Percentiles rank a stretch among this genome's conserved stretches.
phyloP scores from a whole-genome alignment of 495 filamentous ascomycete genomes.

The Tuber magnatum region DNA sequence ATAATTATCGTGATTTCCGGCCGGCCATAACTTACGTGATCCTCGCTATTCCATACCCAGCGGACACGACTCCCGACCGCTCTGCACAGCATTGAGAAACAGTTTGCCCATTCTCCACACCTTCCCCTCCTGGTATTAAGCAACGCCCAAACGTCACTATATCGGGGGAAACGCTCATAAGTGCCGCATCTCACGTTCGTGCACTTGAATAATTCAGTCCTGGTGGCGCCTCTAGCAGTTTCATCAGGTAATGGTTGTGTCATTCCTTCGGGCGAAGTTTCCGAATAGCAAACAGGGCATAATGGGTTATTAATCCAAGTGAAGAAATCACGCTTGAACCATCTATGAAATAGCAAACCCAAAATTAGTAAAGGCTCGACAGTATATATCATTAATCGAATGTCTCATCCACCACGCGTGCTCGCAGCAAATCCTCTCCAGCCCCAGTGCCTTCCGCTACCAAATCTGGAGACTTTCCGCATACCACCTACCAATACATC shows the following conservation, averaged over 20 bases:
- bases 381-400: neutral
- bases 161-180: constrained; percentile 86
- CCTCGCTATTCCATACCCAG: constrained; percentile 98
- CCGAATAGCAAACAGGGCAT: constrained; percentile 69
- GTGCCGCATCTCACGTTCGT: constrained; percentile 58
- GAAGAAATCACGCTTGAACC: constrained; percentile 95
- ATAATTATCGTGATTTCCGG: neutral
- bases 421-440: neutral
- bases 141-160: constrained; percentile 91
- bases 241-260: constrained; percentile 82
- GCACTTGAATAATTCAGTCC: constrained; percentile 86
- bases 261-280: constrained; percentile 75
- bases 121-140: constrained; percentile 77
- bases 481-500: neutral
- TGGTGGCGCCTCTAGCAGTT: constrained; percentile 71
- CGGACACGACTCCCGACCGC: constrained; percentile 83
- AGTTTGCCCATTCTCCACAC: constrained; percentile 94
- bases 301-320: constrained; percentile 92
- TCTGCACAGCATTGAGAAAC: constrained; percentile 96
- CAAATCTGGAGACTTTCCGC: neutral
- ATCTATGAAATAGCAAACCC: constrained; percentile 50
- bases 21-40: constrained; percentile 49
- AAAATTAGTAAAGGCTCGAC: constrained; percentile 33
- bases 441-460: neutral
- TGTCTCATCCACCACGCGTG: neutral